These are phyloP conservation scores for Candida sphagnicola DNA, from an alignment of 805 yeast species.

Conservation along the genomic window DNA sequence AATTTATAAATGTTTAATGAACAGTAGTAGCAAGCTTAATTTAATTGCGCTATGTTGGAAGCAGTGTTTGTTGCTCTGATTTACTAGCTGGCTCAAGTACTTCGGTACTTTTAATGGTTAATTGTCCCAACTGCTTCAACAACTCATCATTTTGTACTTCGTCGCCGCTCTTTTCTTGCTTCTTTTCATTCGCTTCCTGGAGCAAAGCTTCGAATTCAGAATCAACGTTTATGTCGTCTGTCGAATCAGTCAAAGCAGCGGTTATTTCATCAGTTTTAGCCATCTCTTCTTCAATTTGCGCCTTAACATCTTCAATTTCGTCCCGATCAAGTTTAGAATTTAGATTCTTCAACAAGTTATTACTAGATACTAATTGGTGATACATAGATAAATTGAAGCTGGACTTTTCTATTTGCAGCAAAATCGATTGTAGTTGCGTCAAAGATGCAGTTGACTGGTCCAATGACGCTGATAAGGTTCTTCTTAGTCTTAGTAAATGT, in stretches of 20 bases:
- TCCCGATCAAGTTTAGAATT: conserved; percentile 23
- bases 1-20: no score
- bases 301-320: conserved; percentile 23
- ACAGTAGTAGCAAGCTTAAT: no score
- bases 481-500: conserved; percentile 13
- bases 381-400: conserved; percentile 21
- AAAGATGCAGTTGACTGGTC: conserved; percentile 13
- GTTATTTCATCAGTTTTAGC: conserved; percentile 23
- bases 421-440: conserved; percentile 18
- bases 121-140: no score
- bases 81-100: no score
- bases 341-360: conserved; percentile 21
- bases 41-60: no score
- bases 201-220: conserved; percentile 23
- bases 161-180: conserved; percentile 5
- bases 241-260: conserved; percentile 16
- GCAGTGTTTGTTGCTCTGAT: no score
- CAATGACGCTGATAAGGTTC: conserved; percentile 13
- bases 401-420: conserved; percentile 35
- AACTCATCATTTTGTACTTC: no score
- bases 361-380: conserved; percentile 22
- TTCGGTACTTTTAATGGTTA: no score
- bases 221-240: conserved; percentile 25
- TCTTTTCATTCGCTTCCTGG: conserved; percentile 14
- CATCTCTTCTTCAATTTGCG: conserved; percentile 28